Evolutionary conservation across 2,329 filamentous ascomycete genomes (phyloP).

Genomic region (Hypoxylon sp.): DNA sequence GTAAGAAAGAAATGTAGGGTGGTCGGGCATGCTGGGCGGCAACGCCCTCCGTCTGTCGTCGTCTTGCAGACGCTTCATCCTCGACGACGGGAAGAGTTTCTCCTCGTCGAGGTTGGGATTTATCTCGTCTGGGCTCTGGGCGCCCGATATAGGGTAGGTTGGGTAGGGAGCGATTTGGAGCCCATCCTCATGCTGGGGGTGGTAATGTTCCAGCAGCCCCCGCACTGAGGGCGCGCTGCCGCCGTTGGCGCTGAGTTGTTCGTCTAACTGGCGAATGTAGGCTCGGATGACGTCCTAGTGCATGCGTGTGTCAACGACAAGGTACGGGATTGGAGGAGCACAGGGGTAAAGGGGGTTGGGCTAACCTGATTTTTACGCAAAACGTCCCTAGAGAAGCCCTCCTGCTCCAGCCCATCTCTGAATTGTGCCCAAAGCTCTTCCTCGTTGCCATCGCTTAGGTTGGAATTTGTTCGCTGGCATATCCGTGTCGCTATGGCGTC

Average conservation of each 20-base stretch:
- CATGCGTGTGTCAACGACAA: conserved; percentile 21
- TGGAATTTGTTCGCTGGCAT: conserved; percentile 52
- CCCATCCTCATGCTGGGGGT: conserved; percentile 45
- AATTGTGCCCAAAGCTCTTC: conserved; percentile 67
- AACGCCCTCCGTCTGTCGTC: conserved; percentile 32
- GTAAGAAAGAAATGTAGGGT: conserved; percentile 44
- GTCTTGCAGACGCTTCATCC: conserved; percentile 49
- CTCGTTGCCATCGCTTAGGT: conserved; percentile 53
- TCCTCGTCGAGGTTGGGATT: conserved; percentile 50
- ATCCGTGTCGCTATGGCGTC: conserved; percentile 63
- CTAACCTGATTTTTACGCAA: conserved; percentile 65
- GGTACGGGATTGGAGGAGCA: conserved; percentile 18
- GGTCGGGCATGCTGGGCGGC: conserved; percentile 32
- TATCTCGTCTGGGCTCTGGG: conserved; percentile 48
- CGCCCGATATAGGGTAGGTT: conserved; percentile 34
- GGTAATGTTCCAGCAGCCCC: conserved; percentile 57
- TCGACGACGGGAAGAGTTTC: conserved; percentile 52
- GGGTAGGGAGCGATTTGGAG: conserved; percentile 41
- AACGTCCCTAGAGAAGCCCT: conserved; percentile 65
- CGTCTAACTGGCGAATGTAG: conserved; percentile 67
- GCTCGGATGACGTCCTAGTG: conserved; percentile 64
- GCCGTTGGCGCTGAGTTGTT: conserved; percentile 53
- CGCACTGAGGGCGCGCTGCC: conserved; percentile 59
- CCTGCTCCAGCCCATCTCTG: conserved; percentile 62
- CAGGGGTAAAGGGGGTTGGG: neutral